Evolutionary conservation across 768 basidiomycete genomes (phyloP).

Genomic region (Boletus edulis): DNA sequence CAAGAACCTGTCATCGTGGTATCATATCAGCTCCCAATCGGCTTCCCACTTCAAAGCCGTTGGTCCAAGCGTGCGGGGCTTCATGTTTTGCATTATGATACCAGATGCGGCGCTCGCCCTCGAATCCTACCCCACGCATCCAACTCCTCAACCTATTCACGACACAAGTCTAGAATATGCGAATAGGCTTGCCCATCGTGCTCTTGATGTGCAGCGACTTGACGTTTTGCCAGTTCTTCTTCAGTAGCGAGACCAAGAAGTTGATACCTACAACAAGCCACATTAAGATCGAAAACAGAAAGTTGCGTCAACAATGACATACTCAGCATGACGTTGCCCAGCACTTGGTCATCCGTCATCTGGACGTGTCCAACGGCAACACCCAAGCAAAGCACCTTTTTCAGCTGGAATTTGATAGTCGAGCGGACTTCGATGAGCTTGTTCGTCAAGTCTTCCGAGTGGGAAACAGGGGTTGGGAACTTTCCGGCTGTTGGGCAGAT

Average conservation of each 20-base stretch:
- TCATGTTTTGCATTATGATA: constrained; percentile 83
- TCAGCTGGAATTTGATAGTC: constrained; percentile 99
- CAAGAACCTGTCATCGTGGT: constrained; percentile 23
- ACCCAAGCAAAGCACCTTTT: constrained; percentile 98
- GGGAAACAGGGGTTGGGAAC: constrained; percentile 96
- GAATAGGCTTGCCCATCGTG: constrained; percentile 98
- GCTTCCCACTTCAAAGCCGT: constrained; percentile 67
- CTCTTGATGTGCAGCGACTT: constrained; percentile 98
- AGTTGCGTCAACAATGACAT: constrained; percentile 25
- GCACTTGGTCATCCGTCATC: constrained; percentile 97
- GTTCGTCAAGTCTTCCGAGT: constrained; percentile 83
- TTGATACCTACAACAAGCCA: constrained; percentile 75
- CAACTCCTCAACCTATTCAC: constrained; percentile 1
- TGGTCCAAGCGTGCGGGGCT: constrained; percentile 99
- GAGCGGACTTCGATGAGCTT: constrained; percentile 96
- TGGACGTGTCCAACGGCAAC: constrained; percentile 97
- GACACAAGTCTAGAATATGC: constrained; percentile 67
- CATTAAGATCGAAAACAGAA: not conserved
- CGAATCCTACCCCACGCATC: constrained; percentile 15
- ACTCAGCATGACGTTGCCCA: constrained; percentile 98
- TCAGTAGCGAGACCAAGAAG: constrained; percentile 98
- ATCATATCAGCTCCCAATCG: constrained; percentile 89
- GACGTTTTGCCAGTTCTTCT: constrained; percentile 99
- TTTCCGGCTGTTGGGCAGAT: constrained; percentile 72
- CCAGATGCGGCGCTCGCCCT: constrained; percentile 23